Conservation (phyloP, 768 basidiomycete genomes). For the Termitomyces sp. region DNA sequence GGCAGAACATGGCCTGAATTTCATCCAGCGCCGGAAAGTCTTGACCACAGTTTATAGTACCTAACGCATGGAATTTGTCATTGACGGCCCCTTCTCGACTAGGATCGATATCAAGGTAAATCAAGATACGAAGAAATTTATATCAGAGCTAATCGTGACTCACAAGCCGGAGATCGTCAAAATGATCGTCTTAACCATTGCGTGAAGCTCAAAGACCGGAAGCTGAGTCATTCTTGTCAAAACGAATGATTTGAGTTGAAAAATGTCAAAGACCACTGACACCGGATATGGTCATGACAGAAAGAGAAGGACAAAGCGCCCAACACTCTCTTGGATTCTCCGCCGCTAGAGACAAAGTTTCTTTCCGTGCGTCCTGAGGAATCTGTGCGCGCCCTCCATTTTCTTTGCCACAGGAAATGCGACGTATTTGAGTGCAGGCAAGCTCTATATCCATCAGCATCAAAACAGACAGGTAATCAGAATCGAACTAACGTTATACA, state of each 20-base stretch:
- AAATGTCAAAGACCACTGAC: not conserved
- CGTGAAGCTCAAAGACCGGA: constrained; percentile 3
- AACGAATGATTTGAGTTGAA: not conserved
- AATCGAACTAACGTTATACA: constrained; percentile 5
- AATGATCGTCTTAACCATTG: not conserved
- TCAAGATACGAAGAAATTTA: not conserved
- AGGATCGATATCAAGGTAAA: too few relatives aligned
- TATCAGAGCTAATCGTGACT: not conserved
- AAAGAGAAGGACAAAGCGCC: constrained; percentile 4
- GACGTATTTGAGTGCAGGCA: not conserved
- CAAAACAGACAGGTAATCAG: not conserved
- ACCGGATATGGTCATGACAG: not conserved
- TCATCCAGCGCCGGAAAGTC: constrained; percentile 2
- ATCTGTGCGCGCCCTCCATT: not conserved
- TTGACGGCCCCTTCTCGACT: not conserved
- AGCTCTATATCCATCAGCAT: not conserved
- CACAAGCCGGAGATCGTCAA: not conserved
- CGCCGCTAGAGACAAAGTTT: not conserved
- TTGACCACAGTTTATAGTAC: not conserved
- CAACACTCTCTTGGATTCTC: not conserved
- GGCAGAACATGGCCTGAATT: not conserved
- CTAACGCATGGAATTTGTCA: not conserved
- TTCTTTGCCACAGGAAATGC: not conserved
- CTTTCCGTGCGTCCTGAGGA: not conserved
- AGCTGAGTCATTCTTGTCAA: not conserved